These are phyloP conservation scores for Penicillium sp. DNA, from an alignment of 2,329 filamentous ascomycete genomes.

Conservation along the genomic window DNA sequence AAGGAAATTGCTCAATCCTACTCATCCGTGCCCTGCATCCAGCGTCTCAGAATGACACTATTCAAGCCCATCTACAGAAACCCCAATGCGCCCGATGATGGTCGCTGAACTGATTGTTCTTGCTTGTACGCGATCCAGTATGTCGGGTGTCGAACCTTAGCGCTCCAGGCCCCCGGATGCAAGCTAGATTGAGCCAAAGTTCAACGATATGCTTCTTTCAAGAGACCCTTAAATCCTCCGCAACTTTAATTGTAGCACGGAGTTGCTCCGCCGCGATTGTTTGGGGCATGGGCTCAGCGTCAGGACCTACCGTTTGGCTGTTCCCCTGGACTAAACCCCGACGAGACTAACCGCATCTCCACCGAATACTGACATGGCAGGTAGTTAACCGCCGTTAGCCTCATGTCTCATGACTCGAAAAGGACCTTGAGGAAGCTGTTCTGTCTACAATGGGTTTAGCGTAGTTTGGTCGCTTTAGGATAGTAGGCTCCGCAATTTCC, in stretches of 20 bases:
- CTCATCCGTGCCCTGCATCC: background rate
- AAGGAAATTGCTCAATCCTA: background rate
- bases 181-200: background rate
- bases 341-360: background rate
- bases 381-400: constrained; percentile 7
- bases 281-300: background rate
- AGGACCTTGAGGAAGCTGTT: background rate
- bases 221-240: constrained; percentile 8
- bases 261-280: background rate
- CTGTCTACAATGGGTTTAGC: background rate
- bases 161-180: constrained; percentile 1
- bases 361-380: background rate
- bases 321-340: background rate
- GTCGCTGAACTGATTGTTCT: background rate
- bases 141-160: background rate
- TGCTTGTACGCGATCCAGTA: background rate
- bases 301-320: background rate
- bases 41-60: background rate
- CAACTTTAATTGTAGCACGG: constrained; percentile 5
- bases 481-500: background rate
- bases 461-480: background rate
- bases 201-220: background rate
- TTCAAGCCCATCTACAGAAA: background rate
- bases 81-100: background rate
- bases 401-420: constrained; percentile 4